These are phyloP conservation scores for Herpetospermum pedunculosum DNA, from an alignment of 306 rosid genomes.

Conservation along the genomic window DNA sequence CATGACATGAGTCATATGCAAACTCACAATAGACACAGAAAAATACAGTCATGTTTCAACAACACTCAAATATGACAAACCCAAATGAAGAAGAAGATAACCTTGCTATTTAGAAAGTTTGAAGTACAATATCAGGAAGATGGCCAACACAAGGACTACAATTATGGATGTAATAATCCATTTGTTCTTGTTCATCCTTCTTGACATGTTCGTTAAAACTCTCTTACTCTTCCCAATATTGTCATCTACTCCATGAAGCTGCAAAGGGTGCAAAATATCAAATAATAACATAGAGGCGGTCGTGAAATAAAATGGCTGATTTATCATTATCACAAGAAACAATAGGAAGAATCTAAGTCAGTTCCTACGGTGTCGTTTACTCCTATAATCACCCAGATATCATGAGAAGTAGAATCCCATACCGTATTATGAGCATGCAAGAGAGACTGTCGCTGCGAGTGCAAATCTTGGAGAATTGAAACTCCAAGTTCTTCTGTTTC, in stretches of 20 bases:
- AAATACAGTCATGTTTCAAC: neutral
- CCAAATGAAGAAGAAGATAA: slow-evolving; percentile 5
- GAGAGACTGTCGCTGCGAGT: slow-evolving; percentile 86
- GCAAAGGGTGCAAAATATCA: slow-evolving; percentile 13
- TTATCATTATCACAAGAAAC: neutral
- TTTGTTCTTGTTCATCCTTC: slow-evolving; percentile 82
- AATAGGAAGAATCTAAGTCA: neutral
- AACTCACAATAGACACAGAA: neutral
- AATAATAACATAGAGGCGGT: neutral
- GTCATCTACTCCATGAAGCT: slow-evolving; percentile 93
- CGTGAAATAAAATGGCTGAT: neutral
- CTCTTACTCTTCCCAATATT: slow-evolving; percentile 84
- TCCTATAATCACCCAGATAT: neutral
- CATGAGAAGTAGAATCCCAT: neutral
- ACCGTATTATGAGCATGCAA: slow-evolving; percentile 75
- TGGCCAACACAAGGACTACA: slow-evolving; percentile 50
- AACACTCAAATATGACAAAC: slow-evolving; percentile 12
- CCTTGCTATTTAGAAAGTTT: slow-evolving; percentile 46
- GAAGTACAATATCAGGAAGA: slow-evolving; percentile 62
- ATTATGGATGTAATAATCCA: slow-evolving; percentile 60
- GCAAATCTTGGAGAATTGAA: slow-evolving; percentile 92
- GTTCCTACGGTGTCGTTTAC: neutral
- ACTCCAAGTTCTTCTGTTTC: slow-evolving; percentile 99
- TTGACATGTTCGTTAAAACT: slow-evolving; percentile 59
- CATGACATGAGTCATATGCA: neutral